phyloP scores from a whole-genome alignment of 2,329 filamentous ascomycete genomes.

The Penicillium capsulatum region DNA sequence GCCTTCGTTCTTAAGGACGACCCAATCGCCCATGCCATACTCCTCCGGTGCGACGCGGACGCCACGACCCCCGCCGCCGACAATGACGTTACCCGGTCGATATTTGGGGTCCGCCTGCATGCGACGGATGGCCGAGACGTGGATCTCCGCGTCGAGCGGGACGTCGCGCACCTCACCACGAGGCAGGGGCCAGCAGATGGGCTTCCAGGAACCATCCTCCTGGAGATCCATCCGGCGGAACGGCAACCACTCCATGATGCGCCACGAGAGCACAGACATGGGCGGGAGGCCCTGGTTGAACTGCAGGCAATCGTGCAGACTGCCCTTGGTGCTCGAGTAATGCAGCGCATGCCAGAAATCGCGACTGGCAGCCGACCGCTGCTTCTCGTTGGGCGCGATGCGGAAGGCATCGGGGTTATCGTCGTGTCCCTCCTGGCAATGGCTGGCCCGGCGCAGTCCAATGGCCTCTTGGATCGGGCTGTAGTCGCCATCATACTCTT shows the following conservation, averaged over 20 bases:
- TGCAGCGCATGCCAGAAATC: constrained; percentile 58
- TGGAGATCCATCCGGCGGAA: constrained; percentile 77
- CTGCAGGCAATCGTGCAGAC: constrained; percentile 67
- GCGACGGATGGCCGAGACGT: constrained; percentile 68
- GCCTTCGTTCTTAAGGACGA: constrained; percentile 59
- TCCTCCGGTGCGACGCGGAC: constrained; percentile 57
- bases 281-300: constrained; percentile 57
- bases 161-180: constrained; percentile 75
- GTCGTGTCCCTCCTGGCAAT: constrained; percentile 6
- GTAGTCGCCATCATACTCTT: constrained; percentile 39
- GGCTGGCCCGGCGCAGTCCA: constrained; percentile 12
- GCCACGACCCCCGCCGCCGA: constrained; percentile 73
- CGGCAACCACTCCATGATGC: constrained; percentile 75
- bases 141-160: constrained; percentile 64
- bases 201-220: constrained; percentile 68
- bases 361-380: constrained; percentile 27
- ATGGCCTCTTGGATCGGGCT: constrained; percentile 31
- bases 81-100: constrained; percentile 72
- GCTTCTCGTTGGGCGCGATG: constrained; percentile 18
- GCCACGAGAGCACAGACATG: constrained; percentile 63
- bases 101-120: constrained; percentile 63
- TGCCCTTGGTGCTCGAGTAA: constrained; percentile 50
- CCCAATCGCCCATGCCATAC: constrained; percentile 69
- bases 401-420: constrained; percentile 16
- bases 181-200: constrained; percentile 75